phyloP scores from a whole-genome alignment of 1,139 yeast genomes.

The Pichia sp. region DNA sequence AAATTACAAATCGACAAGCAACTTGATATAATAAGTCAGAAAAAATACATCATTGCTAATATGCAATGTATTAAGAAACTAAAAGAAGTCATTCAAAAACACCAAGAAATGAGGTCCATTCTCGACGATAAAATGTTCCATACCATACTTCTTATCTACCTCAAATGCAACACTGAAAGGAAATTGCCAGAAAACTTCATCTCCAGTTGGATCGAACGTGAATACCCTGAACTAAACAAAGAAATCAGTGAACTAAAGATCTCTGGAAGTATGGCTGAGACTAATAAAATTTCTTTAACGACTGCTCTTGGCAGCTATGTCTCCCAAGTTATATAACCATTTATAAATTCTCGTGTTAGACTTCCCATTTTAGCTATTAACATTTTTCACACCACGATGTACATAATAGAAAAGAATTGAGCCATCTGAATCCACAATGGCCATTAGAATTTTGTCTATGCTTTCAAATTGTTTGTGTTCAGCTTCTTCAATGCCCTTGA shows the following conservation, averaged over 20 bases:
- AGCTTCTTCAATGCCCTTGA: constrained; percentile 22
- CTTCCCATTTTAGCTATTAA: not conserved
- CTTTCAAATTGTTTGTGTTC: not conserved
- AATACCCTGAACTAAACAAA: constrained; percentile 29
- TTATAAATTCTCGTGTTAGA: not conserved
- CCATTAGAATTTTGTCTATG: constrained; percentile 47
- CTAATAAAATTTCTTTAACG: constrained; percentile 1
- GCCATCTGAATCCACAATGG: constrained; percentile 57
- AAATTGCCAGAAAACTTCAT: constrained; percentile 42
- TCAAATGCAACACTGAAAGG: constrained; percentile 33
- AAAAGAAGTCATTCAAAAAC: constrained; percentile 17
- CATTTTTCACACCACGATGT: constrained; percentile 53
- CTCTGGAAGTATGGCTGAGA: not conserved
- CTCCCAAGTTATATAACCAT: not conserved
- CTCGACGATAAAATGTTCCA: constrained; percentile 32
- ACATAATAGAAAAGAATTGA: constrained; percentile 65
- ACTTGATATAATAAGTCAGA: constrained; percentile 36
- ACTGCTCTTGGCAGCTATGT: constrained; percentile 1
- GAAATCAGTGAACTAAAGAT: not conserved
- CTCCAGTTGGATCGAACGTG: constrained; percentile 34
- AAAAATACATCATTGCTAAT: constrained; percentile 49
- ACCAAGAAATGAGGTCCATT: constrained; percentile 6
- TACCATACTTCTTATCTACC: constrained; percentile 39
- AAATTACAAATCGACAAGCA: constrained; percentile 43
- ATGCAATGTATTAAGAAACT: constrained; percentile 45